A percentile compares a stretch with the other conserved stretches of the same genome.
These are phyloP conservation scores for Anacardium occidentale DNA, from an alignment of 345 rosid species.

Conservation along the genomic window DNA sequence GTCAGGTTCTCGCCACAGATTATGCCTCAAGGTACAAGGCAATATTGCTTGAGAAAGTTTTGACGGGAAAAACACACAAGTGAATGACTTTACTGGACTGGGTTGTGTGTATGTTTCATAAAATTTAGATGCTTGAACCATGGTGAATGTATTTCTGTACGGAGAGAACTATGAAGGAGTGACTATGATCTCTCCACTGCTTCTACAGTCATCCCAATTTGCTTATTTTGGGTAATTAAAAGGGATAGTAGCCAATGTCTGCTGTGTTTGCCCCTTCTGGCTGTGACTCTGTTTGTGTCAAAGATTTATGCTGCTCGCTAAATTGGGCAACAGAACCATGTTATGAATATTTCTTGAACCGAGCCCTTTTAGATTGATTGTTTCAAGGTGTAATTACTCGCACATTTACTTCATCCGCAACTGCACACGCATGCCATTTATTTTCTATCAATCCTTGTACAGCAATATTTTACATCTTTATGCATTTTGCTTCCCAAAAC, in stretches of 20 bases:
- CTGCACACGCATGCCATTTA: too few relatives aligned
- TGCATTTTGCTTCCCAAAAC: too few relatives aligned
- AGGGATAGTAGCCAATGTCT: neutral
- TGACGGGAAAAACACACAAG: neutral
- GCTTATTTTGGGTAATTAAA: neutral
- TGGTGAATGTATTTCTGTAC: too few relatives aligned
- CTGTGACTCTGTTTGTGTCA: neutral
- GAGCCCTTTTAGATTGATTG: neutral
- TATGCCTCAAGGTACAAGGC: conserved; percentile 4
- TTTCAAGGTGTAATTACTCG: neutral
- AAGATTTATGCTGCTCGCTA: neutral
- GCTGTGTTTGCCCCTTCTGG: neutral
- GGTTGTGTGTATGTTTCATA: neutral
- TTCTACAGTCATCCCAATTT: neutral
- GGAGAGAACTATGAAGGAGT: neutral
- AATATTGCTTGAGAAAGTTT: conserved; percentile 6
- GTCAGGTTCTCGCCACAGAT: conserved; percentile 14
- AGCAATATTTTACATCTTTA: too few relatives aligned
- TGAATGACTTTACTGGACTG: neutral
- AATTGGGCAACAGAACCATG: neutral
- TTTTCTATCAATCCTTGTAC: too few relatives aligned
- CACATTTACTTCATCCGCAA: too few relatives aligned
- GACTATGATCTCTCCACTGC: neutral
- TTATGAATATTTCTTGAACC: neutral
- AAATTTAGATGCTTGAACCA: too few relatives aligned